A percentile compares a stretch with the other conserved stretches of the same genome.
Evolutionary conservation across 352 stramenopile genomes (phyloP).

Genomic region (Phytophthora ramorum): DNA sequence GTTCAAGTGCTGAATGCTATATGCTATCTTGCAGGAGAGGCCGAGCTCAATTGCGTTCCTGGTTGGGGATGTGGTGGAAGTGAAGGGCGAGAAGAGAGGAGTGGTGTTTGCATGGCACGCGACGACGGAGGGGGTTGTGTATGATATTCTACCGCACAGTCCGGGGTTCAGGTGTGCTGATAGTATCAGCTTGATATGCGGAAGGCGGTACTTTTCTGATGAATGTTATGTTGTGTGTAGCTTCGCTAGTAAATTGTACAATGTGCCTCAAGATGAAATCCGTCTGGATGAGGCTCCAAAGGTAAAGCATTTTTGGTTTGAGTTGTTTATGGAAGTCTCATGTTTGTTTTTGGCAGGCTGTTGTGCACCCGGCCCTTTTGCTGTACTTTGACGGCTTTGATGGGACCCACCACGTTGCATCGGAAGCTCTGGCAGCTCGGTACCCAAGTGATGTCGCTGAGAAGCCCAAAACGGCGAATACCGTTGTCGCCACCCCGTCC

Average conservation of each 20-base stretch:
- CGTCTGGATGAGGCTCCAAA: slow-evolving; percentile 44
- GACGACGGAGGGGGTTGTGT: slow-evolving; percentile 52
- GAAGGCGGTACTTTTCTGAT: background rate
- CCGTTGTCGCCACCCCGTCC: slow-evolving; percentile 45
- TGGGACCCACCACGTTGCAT: slow-evolving; percentile 65
- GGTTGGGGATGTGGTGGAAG: slow-evolving; percentile 76
- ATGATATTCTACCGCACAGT: slow-evolving; percentile 75
- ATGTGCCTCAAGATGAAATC: slow-evolving; percentile 66
- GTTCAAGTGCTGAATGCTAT: slow-evolving; percentile 6
- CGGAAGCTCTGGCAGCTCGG: slow-evolving; percentile 56
- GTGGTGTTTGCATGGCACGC: slow-evolving; percentile 74
- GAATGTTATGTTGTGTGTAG: slow-evolving; percentile 20
- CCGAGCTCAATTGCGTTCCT: slow-evolving; percentile 56
- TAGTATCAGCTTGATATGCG: too few relatives aligned
- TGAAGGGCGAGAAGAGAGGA: slow-evolving; percentile 56
- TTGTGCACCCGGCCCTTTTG: slow-evolving; percentile 69
- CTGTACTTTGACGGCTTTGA: slow-evolving; percentile 85
- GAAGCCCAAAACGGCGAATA: slow-evolving; percentile 6
- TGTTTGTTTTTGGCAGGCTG: slow-evolving; percentile 35
- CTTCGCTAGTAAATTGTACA: slow-evolving; percentile 61
- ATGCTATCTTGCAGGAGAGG: slow-evolving; percentile 44
- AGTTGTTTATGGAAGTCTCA: background rate
- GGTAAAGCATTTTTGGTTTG: slow-evolving; percentile 30
- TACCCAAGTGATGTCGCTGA: slow-evolving; percentile 62
- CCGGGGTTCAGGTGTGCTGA: slow-evolving; percentile 46